Base-by-base conservation (phyloP, 805 yeast species). In the Cyberlindnera saturnus region DNA sequence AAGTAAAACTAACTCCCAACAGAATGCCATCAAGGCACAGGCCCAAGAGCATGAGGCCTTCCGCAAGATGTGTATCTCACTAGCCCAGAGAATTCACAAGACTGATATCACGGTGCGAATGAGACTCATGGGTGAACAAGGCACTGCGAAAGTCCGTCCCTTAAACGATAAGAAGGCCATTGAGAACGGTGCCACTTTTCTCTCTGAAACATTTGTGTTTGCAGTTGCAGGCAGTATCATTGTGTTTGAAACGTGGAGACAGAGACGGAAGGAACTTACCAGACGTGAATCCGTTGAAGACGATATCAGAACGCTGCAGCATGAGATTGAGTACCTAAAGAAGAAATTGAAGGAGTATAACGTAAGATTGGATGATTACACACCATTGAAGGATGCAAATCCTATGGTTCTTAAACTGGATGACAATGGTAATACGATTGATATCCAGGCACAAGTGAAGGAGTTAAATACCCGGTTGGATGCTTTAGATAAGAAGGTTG, bases 161-260 rank as follows among this genome's bases (percentile, higher is more conserved):
- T 71, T 87, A 59, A 86, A 86, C 59, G 95, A 86, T 51, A 77
- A 79, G 11, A 81, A 79, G 55, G 96, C 96, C 32, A 75, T 88
- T 35, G 93, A 87, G 45, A 78, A 73, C 45, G 96, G 95, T 1
- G 93, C 95, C 36, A 82, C 74, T 44, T 78, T 86, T 57, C 64
- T 87, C 11, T 82, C 91, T 36, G 96, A 87, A 59, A 60, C 80
- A 29, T 82, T 87, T 55, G 79, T 87, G 16, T 87, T 88, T 53
- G 67, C 82, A 23, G 91, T 88, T 19, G 95, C 93, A 1, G 93
- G 95, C 5, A 72, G 82, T 1, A 70, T 85, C 42, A 79, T 88
- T 10, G 56, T 87, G 11, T 86, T 74, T 57, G 96, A 88, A 59
- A 74, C 86, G 23, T 70, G 74, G 53, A 71, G 91, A 52, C 77